Evolutionary conservation across 2,329 filamentous ascomycete species (phyloP).

Genomic region (Rhinocladiella mackenziei): DNA sequence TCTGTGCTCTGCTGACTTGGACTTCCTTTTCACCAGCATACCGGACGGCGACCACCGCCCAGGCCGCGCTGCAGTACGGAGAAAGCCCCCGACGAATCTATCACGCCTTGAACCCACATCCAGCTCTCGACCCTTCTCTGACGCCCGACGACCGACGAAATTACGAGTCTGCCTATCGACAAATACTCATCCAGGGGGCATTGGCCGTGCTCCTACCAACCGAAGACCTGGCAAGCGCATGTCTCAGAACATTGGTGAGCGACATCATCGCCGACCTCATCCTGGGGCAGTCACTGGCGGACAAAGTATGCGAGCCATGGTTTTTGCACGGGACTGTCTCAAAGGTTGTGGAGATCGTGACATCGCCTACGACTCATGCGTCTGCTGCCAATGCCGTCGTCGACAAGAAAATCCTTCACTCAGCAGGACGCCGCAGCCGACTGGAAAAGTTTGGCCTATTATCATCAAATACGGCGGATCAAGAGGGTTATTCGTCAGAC

Average conservation of each 20-base stretch:
- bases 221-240: constrained; percentile 85
- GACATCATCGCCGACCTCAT: constrained; percentile 90
- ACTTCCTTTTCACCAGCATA: constrained; percentile 56
- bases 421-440: constrained; percentile 37
- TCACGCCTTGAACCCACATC: constrained; percentile 77
- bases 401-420: constrained; percentile 26
- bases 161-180: constrained; percentile 79
- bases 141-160: constrained; percentile 53
- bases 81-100: constrained; percentile 67
- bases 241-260: constrained; percentile 74
- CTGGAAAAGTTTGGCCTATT: constrained; percentile 58
- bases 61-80: constrained; percentile 57
- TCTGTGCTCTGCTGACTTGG: constrained; percentile 13
- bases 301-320: constrained; percentile 81
- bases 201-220: constrained; percentile 82
- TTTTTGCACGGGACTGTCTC: constrained; percentile 80
- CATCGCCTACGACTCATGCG: constrained; percentile 26
- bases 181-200: constrained; percentile 77
- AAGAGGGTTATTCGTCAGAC: constrained; percentile 29
- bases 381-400: constrained; percentile 6
- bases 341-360: constrained; percentile 58
- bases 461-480: constrained; percentile 31
- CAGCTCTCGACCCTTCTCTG: constrained; percentile 52
- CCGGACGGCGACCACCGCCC: constrained; percentile 60
- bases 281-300: constrained; percentile 73